Base-by-base conservation (phyloP, 139 green algal species). In the Astrephomene gubernaculifera region DNA sequence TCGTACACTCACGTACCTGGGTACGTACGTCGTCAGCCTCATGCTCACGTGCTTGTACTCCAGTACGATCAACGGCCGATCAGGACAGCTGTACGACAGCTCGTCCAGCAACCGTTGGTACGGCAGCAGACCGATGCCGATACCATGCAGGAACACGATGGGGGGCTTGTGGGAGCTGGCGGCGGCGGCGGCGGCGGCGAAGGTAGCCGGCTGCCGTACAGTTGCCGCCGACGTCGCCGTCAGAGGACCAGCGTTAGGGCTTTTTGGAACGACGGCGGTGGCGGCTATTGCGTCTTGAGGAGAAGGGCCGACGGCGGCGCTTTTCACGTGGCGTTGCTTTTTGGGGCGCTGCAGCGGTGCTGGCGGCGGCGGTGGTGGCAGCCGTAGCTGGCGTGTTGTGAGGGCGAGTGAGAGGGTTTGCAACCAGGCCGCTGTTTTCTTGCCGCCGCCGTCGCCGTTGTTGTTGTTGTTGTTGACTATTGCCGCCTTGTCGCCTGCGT, bases 1-100 rank as follows among this genome's bases (percentile, higher is more conserved):
- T n/a, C n/a, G n/a, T n/a, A n/a, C n/a, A 41, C 2, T 21, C 19
- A 54, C 69, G 0, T 31, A 80, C 81, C 64, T 82, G 70, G 82
- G 82, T 36, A 87, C 60, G 33, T 76, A 60, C 5, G 8, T 19
- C 36, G 71, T 82, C 0, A 87, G 57, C 19, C 82, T 43, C 82
- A 87, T 82, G 52, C 38, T 44, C 25, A 87, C 82, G 61, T 87
- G 71, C 82, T 87, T 87, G 71, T 76, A 87, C 71, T 82, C 71
- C 1, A 76, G 31, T 33, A 43, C 71, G 35, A 87, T 4, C 52
- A 87, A 8, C 71, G 61, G 60, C 38, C 60, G 54, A 33, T 69
- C 82, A 3, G 82, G 60, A 61, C 29, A 69, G 5, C 43, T 22
- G 38, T 53, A 65, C 45, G 65, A 54, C 43, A 86, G 65, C 44